Evolutionary conservation across 1,284 basidiomycete genomes (phyloP).

Genomic region (Leccinum fuscescens): DNA sequence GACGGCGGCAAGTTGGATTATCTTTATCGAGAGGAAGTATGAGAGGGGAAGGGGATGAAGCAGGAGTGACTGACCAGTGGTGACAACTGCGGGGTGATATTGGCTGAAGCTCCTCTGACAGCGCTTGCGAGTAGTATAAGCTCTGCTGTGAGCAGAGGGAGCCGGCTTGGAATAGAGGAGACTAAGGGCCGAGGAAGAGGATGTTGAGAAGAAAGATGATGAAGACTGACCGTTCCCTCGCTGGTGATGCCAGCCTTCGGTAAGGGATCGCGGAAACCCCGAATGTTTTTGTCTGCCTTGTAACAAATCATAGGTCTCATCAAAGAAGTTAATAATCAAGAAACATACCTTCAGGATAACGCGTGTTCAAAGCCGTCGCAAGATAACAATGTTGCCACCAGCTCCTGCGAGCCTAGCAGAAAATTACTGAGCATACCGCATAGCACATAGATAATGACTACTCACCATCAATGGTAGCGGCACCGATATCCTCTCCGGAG

Average conservation of each 20-base stretch:
- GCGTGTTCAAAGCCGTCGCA: constrained; percentile 90
- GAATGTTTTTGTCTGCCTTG: constrained; percentile 85
- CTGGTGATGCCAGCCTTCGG: constrained; percentile 51
- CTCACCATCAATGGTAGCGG: constrained; percentile 86
- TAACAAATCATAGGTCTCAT: constrained; percentile 2
- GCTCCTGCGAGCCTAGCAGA: constrained; percentile 79
- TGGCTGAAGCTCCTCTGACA: too few species aligned
- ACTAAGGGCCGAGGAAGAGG: too few species aligned
- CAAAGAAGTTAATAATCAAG: neutral
- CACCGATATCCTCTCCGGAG: constrained; percentile 61
- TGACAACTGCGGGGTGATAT: too few species aligned
- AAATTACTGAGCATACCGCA: neutral
- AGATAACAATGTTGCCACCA: constrained; percentile 77
- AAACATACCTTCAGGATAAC: constrained; percentile 80
- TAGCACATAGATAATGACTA: constrained; percentile 8
- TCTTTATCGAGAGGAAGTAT: too few species aligned
- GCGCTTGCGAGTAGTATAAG: too few species aligned
- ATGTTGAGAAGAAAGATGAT: too few species aligned
- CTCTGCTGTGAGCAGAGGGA: too few species aligned
- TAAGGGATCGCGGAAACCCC: constrained; percentile 84
- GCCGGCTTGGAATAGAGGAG: too few species aligned
- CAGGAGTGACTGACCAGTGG: too few species aligned
- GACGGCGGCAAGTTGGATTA: too few species aligned
- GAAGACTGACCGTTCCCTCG: too few species aligned
- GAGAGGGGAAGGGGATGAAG: too few species aligned